These are phyloP conservation scores for Starmera pachycereana DNA, from an alignment of 805 yeast genomes.

Conservation along the genomic window DNA sequence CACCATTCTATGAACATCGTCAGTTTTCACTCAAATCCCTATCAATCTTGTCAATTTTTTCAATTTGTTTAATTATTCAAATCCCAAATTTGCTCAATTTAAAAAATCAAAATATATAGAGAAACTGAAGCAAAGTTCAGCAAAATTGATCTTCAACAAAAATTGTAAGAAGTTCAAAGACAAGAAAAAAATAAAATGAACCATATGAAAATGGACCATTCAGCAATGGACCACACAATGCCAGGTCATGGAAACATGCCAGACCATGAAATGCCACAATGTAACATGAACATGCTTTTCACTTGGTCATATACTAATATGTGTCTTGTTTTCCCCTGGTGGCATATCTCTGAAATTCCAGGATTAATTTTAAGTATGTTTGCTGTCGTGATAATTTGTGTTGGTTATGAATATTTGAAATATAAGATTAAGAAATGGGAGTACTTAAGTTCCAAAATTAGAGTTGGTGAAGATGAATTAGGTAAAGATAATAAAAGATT, in stretches of 20 bases:
- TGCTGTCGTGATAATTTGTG: constrained; percentile 36
- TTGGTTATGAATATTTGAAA: constrained; percentile 55
- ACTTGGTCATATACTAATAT: constrained; percentile 70
- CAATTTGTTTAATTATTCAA: no score
- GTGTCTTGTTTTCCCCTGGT: constrained; percentile 68
- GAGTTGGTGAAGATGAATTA: constrained; percentile 1
- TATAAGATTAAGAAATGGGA: constrained; percentile 10
- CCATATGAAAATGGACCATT: constrained; percentile 13
- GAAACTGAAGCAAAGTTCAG: no score
- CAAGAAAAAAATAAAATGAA: constrained; percentile 1
- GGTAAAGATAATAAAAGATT: constrained; percentile 10
- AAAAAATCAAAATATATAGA: no score
- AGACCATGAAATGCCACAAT: constrained; percentile 13
- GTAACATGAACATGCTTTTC: constrained; percentile 41
- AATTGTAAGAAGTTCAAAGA: background rate
- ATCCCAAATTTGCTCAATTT: no score
- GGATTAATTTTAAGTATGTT: constrained; percentile 45
- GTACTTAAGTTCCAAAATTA: constrained; percentile 2
- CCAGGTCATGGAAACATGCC: constrained; percentile 15
- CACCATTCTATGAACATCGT: no score
- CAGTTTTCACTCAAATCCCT: no score
- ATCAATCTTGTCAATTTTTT: no score
- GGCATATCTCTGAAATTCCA: constrained; percentile 53
- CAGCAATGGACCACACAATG: constrained; percentile 9
- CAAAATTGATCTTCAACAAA: background rate